Percentiles rank a stretch among this genome's conserved stretches.
phyloP scores from a whole-genome alignment of 2,329 filamentous ascomycete genomes.

The Fusarium pseudoanthophilum region DNA sequence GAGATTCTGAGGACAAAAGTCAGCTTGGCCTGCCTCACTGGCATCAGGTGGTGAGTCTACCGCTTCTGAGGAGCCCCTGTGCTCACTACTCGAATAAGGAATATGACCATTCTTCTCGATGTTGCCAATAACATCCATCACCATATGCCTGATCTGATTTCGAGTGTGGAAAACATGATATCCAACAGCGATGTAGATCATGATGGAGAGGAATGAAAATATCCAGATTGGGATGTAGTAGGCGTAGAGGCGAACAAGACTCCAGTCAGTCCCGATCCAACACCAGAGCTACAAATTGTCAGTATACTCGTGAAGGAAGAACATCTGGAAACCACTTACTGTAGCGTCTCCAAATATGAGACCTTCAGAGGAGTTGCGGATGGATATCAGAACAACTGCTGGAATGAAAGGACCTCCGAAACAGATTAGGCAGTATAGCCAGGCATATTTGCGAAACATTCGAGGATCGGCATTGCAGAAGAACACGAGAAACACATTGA shows the following conservation, averaged over 20 bases:
- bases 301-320: background rate
- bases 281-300: slow-evolving; percentile 63
- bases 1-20: slow-evolving; percentile 42
- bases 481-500: slow-evolving; percentile 80
- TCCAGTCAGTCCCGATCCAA: slow-evolving; percentile 67
- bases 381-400: slow-evolving; percentile 72
- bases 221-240: slow-evolving; percentile 72
- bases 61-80: slow-evolving; percentile 50
- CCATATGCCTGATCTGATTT: slow-evolving; percentile 63
- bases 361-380: slow-evolving; percentile 54
- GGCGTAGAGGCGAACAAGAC: slow-evolving; percentile 65
- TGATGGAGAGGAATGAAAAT: slow-evolving; percentile 64
- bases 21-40: slow-evolving; percentile 11
- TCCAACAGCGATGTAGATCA: slow-evolving; percentile 67
- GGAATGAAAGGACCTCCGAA: slow-evolving; percentile 78
- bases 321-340: slow-evolving; percentile 50
- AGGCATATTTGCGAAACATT: slow-evolving; percentile 74
- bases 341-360: slow-evolving; percentile 66
- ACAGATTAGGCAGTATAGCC: slow-evolving; percentile 74
- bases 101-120: slow-evolving; percentile 26
- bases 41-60: slow-evolving; percentile 33
- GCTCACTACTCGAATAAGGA: slow-evolving; percentile 43
- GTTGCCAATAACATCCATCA: slow-evolving; percentile 39
- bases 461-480: slow-evolving; percentile 67
- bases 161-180: slow-evolving; percentile 69